A percentile compares a stretch with the other conserved stretches of the same genome.
phyloP scores from a whole-genome alignment of 805 yeast genomes.

The Wickerhamomyces queroliae region DNA sequence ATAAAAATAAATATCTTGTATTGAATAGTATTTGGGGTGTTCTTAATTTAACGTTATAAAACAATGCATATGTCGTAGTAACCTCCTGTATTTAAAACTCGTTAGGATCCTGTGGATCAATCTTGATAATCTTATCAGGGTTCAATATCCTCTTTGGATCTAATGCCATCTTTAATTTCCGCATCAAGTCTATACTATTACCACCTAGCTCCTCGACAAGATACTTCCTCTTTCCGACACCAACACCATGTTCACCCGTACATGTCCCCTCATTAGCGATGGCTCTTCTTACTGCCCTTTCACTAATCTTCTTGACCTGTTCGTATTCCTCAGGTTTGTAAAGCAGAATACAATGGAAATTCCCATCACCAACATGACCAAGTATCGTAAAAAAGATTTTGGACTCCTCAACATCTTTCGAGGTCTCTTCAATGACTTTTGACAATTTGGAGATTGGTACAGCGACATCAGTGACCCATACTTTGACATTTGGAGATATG shows the following conservation, averaged over 20 bases:
- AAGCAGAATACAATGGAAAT: slow-evolving; percentile 59
- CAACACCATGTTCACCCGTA: slow-evolving; percentile 81
- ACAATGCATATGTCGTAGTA: not conserved
- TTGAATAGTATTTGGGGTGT: slow-evolving; percentile 2
- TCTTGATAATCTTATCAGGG: slow-evolving; percentile 68
- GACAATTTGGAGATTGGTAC: slow-evolving; percentile 67
- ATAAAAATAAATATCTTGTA: not conserved
- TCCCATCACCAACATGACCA: slow-evolving; percentile 80
- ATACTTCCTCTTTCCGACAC: slow-evolving; percentile 60
- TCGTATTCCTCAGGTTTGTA: slow-evolving; percentile 43
- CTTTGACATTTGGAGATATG: slow-evolving; percentile 36
- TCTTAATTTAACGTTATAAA: slow-evolving; percentile 1
- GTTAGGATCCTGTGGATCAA: slow-evolving; percentile 37
- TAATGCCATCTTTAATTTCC: slow-evolving; percentile 57
- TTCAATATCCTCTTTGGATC: slow-evolving; percentile 68
- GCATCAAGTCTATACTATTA: slow-evolving; percentile 61
- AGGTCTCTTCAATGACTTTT: slow-evolving; percentile 48
- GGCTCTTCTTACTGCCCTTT: slow-evolving; percentile 55
- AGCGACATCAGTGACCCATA: slow-evolving; percentile 73
- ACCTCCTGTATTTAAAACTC: not conserved
- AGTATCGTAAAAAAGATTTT: slow-evolving; percentile 50
- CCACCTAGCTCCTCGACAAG: slow-evolving; percentile 56
- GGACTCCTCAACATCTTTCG: slow-evolving; percentile 46
- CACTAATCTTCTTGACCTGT: slow-evolving; percentile 43
- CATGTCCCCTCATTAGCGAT: slow-evolving; percentile 68